Base-by-base conservation (phyloP, 2,329 filamentous ascomycete genomes). In the Epichloe festucae region DNA sequence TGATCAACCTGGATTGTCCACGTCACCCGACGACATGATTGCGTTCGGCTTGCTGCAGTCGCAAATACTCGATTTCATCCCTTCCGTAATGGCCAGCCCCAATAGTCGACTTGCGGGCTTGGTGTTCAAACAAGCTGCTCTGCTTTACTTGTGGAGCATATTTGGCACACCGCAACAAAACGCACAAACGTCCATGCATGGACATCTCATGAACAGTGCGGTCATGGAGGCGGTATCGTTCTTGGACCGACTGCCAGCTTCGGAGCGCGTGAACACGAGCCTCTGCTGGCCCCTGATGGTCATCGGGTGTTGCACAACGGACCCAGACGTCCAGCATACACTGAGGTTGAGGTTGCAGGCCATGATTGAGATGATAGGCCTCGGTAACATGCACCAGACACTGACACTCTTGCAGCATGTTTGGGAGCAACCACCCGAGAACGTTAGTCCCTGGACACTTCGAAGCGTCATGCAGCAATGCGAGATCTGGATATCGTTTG, bases 401-500 rank as follows among this genome's bases (percentile, higher is more conserved):
- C 52, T 70, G 11, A 60, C 65, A 3, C 52, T 74, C 0, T 56
- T 75, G 5, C 67, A 72, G 19, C 66, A 66, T 51, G 64, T 74
- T 40, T 74, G 72, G 72, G 61, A 59, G 21, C 57, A 63, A 49
- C 62, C 68, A 0, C 46, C 51, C 0, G 60, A 61, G 1, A 52
- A 62, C 4, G 58, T 62, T 0, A 65, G 67, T 4, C 72, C 72
- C 1, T 75, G 72, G 72, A 67, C 62, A 45, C 61, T 75, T 23
- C 71, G 66, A 47, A 64, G 63, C 11, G 65, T 68, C n/a, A 74
- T 75, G 70, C 65, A 70, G 36, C 62, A 71, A 27, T 64, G 69
- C 39, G 67, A 72, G 52, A 72, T 74, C 35, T 73, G 69, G 71
- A 73, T 73, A 41, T 74, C 72, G 3, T 74, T 74, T 61, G 72